These are phyloP conservation scores for Lentinula guzmanii DNA, from an alignment of 768 basidiomycete species.

Conservation along the genomic window DNA sequence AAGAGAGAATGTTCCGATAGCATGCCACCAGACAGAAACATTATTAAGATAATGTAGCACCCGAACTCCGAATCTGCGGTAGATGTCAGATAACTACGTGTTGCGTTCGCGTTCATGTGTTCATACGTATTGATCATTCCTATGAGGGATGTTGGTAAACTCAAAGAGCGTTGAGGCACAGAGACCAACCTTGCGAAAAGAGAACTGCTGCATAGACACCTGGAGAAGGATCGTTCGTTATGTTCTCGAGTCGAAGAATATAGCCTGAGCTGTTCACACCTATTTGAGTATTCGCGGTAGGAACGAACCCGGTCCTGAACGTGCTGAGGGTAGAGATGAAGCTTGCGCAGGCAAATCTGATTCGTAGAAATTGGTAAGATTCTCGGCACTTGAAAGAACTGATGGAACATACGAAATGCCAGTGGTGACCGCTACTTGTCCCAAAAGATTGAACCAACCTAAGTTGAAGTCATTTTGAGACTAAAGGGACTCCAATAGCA, in stretches of 20 bases:
- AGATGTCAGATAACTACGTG: background rate
- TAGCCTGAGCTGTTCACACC: slow-evolving; percentile 27
- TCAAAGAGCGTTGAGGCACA: background rate
- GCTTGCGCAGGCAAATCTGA: slow-evolving; percentile 58
- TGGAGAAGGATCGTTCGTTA: slow-evolving; percentile 5
- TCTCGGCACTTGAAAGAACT: background rate
- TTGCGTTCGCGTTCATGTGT: background rate
- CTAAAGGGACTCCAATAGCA: background rate
- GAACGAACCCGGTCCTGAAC: slow-evolving; percentile 52
- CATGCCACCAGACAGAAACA: slow-evolving; percentile 71
- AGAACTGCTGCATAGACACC: slow-evolving; percentile 65
- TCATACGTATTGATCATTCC: slow-evolving; percentile 56
- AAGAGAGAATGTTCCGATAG: slow-evolving; percentile 59
- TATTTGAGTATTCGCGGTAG: slow-evolving; percentile 53
- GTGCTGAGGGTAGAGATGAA: slow-evolving; percentile 64
- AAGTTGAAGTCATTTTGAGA: background rate
- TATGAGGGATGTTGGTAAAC: slow-evolving; percentile 8
- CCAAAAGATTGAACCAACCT: slow-evolving; percentile 71
- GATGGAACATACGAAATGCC: slow-evolving; percentile 47
- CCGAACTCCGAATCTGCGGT: slow-evolving; percentile 48
- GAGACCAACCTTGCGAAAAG: slow-evolving; percentile 46
- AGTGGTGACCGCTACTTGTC: slow-evolving; percentile 74
- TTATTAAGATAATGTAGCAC: slow-evolving; percentile 65
- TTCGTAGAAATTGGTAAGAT: background rate
- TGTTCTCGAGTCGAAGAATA: background rate